Percentiles rank a stretch among this genome's conserved stretches.
Evolutionary conservation across 2,329 filamentous ascomycete species (phyloP).

Genomic region (Cladosporium oxysporum): DNA sequence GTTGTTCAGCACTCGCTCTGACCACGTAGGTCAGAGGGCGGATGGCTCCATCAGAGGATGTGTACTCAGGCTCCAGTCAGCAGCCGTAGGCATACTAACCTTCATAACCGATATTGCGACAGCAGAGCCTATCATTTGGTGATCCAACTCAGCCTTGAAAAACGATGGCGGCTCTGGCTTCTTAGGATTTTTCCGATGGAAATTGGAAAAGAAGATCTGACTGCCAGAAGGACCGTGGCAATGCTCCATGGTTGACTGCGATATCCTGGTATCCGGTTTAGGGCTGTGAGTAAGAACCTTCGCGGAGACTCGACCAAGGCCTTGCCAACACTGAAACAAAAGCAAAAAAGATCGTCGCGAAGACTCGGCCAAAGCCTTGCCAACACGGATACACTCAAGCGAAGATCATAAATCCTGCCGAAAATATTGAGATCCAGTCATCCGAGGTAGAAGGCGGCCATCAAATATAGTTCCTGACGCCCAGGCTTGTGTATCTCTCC

Average conservation of each 20-base stretch:
- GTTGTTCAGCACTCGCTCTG: neutral
- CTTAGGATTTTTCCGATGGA: neutral
- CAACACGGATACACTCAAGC: neutral
- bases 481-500: neutral
- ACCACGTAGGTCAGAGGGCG: neutral
- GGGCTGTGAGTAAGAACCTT: too few species aligned
- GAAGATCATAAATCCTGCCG: neutral
- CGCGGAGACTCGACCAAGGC: neutral
- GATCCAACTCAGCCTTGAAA: neutral
- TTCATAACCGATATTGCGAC: neutral
- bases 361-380: slow-evolving; percentile 9
- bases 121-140: neutral
- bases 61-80: neutral
- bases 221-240: neutral
- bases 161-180: neutral
- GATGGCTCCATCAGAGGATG: neutral
- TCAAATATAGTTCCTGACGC: neutral
- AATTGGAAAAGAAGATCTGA: neutral
- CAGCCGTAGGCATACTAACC: neutral
- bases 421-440: neutral
- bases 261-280: neutral
- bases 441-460: neutral
- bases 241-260: neutral
- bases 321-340: neutral
- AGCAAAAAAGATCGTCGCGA: neutral